phyloP scores from a whole-genome alignment of 129 eudicot genomes.

The Saussurea involucrata region DNA sequence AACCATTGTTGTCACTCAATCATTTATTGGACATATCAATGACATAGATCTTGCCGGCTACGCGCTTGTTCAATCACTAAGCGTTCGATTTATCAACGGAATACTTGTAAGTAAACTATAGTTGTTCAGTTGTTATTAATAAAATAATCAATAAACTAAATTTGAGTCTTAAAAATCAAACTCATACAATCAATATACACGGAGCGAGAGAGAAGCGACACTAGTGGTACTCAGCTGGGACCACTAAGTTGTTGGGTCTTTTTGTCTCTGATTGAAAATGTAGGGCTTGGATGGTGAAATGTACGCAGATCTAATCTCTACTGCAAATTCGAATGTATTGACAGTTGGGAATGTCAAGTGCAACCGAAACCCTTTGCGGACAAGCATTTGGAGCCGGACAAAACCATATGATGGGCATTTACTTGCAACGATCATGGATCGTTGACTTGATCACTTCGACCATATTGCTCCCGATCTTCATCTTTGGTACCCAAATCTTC shows the following conservation, averaged over 20 bases:
- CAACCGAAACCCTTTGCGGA: conserved; percentile 67
- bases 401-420: conserved; percentile 59
- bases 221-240: no score
- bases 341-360: conserved; percentile 76
- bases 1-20: conserved; percentile 48
- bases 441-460: conserved; percentile 46
- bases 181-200: neutral
- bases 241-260: neutral
- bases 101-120: conserved; percentile 39
- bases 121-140: neutral
- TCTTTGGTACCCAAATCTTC: conserved; percentile 38
- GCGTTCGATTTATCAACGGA: conserved; percentile 60
- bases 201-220: no score
- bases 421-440: conserved; percentile 70
- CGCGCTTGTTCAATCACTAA: conserved; percentile 64
- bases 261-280: no score
- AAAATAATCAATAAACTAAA: neutral
- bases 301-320: neutral
- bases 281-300: no score
- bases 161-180: neutral
- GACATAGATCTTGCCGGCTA: conserved; percentile 63
- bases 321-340: neutral
- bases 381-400: conserved; percentile 74
- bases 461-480: conserved; percentile 44
- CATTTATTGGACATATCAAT: conserved; percentile 57